Conservation (phyloP, 176 grass and related monocot genomes). For the Echinochloa phyllopogon region DNA sequence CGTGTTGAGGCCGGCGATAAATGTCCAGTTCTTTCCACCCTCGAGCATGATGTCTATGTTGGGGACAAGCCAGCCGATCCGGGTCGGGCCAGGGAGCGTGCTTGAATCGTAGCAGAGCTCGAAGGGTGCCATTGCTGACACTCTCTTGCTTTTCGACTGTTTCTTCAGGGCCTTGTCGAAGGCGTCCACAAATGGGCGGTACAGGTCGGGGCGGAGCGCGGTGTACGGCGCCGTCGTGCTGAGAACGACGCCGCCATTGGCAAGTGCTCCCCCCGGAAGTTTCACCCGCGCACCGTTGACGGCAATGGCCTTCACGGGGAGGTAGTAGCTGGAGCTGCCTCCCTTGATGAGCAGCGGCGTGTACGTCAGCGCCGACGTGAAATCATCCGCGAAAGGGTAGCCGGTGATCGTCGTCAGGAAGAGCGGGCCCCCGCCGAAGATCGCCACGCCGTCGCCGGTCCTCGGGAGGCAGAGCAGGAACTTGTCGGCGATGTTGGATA, state of each 20-base stretch:
- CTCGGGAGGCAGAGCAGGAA: slow-evolving; percentile 65
- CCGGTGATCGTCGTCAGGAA: not conserved
- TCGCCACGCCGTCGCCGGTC: slow-evolving; percentile 30
- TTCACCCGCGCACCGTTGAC: not conserved
- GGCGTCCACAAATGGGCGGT: slow-evolving; percentile 40
- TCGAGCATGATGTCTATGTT: slow-evolving; percentile 23
- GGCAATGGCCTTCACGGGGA: slow-evolving; percentile 13
- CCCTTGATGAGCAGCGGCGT: not conserved
- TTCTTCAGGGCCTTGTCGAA: slow-evolving; percentile 5
- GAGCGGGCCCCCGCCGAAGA: slow-evolving; percentile 41
- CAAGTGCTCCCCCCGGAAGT: not conserved
- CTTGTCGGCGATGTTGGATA: slow-evolving; percentile 34
- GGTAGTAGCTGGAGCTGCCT: slow-evolving; percentile 19
- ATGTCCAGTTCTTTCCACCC: slow-evolving; percentile 27
- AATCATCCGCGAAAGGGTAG: not conserved
- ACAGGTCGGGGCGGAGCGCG: slow-evolving; percentile 50
- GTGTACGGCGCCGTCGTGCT: slow-evolving; percentile 43
- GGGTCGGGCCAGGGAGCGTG: not conserved
- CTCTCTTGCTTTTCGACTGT: not conserved
- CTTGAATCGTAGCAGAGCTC: slow-evolving; percentile 26
- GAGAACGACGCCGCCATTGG: slow-evolving; percentile 42
- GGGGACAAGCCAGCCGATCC: slow-evolving; percentile 29
- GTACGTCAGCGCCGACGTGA: slow-evolving; percentile 17
- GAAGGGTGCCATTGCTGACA: slow-evolving; percentile 13
- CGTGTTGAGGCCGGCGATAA: slow-evolving; percentile 28